These are phyloP conservation scores for Metarhizium brunneum DNA, from an alignment of 2,329 filamentous ascomycete species.

Conservation along the genomic window DNA sequence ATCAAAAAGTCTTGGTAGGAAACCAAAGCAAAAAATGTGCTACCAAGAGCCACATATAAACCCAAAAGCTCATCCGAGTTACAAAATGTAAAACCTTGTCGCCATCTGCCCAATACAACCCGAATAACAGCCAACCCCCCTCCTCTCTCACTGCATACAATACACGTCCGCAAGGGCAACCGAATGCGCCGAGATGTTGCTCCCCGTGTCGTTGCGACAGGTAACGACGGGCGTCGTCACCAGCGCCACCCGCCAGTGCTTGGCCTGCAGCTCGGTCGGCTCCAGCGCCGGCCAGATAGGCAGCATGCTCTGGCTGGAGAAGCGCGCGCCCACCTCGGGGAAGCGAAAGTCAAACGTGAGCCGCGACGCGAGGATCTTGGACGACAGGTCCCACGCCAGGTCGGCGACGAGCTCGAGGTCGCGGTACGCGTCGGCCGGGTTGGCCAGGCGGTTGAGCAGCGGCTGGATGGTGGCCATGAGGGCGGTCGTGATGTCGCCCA, in stretches of 20 bases:
- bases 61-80: background rate
- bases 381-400: slow-evolving; percentile 35
- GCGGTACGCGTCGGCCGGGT: slow-evolving; percentile 26
- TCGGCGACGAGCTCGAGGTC: slow-evolving; percentile 34
- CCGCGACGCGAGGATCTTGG: slow-evolving; percentile 35
- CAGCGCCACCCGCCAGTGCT: slow-evolving; percentile 43
- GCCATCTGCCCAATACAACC: too few species aligned
- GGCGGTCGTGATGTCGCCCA: slow-evolving; percentile 33
- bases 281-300: slow-evolving; percentile 33
- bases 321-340: slow-evolving; percentile 40
- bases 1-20: too few species aligned
- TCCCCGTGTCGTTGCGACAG: slow-evolving; percentile 40
- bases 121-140: background rate
- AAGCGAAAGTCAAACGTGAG: slow-evolving; percentile 39
- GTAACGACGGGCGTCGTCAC: slow-evolving; percentile 46
- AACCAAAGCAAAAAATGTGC: too few species aligned
- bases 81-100: background rate
- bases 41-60: too few species aligned
- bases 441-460: slow-evolving; percentile 25
- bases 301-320: slow-evolving; percentile 37
- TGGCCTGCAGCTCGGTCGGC: slow-evolving; percentile 34
- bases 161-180: slow-evolving; percentile 38
- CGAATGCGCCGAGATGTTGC: slow-evolving; percentile 33
- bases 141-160: slow-evolving; percentile 30
- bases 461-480: slow-evolving; percentile 28